These are phyloP conservation scores for Ophiostoma perfectum DNA, from an alignment of 2,329 filamentous ascomycete species.

Conservation along the genomic window DNA sequence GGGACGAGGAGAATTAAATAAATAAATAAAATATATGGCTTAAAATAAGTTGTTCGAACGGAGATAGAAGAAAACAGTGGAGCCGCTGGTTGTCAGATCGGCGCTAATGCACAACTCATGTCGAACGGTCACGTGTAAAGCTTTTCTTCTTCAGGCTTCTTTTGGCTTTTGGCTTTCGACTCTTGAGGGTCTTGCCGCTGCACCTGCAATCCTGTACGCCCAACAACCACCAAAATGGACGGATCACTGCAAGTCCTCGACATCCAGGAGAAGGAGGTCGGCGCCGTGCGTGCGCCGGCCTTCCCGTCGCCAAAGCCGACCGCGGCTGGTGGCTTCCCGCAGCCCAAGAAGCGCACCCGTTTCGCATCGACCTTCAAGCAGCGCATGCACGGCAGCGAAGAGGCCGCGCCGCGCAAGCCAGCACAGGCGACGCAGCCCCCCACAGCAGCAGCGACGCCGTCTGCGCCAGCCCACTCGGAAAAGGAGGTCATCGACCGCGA, in stretches of 20 bases:
- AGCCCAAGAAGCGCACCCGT: slow-evolving; percentile 70
- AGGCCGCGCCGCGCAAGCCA: slow-evolving; percentile 6
- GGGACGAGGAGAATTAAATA: slow-evolving; percentile 21
- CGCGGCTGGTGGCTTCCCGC: slow-evolving; percentile 64
- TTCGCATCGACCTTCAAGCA: slow-evolving; percentile 72
- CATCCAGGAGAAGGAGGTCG: slow-evolving; percentile 67
- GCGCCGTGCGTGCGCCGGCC: slow-evolving; percentile 55
- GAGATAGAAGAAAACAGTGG: slow-evolving; percentile 20
- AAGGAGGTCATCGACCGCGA: slow-evolving; percentile 72
- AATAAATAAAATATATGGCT: background rate
- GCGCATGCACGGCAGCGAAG: slow-evolving; percentile 28
- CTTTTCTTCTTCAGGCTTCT: background rate
- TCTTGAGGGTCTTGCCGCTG: background rate
- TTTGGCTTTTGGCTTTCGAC: background rate
- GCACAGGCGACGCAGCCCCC: background rate
- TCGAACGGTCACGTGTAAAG: slow-evolving; percentile 21
- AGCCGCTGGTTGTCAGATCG: slow-evolving; percentile 23
- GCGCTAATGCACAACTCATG: slow-evolving; percentile 28
- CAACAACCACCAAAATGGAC: slow-evolving; percentile 31
- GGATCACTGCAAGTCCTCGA: slow-evolving; percentile 60
- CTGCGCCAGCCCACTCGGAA: slow-evolving; percentile 40
- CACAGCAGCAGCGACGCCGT: background rate
- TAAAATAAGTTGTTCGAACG: background rate
- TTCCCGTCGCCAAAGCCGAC: slow-evolving; percentile 54
- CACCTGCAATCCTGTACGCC: background rate